Conservation (phyloP, 768 basidiomycete species). For the Holtermanniella nyarrowii region DNA sequence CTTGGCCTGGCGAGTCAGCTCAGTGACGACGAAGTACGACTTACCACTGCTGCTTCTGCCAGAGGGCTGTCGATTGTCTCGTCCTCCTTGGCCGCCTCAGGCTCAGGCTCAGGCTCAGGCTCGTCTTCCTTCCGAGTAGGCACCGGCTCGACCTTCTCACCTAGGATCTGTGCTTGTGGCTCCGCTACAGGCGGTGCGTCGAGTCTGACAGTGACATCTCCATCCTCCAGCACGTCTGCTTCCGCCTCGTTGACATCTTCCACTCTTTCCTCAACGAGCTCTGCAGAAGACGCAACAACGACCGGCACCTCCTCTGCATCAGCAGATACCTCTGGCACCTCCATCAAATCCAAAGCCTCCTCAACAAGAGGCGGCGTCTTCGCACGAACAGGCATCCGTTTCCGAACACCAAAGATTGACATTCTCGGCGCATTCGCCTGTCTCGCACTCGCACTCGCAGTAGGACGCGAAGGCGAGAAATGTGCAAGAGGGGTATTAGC, state of each 20-base stretch:
- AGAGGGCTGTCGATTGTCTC: background rate
- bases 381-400: background rate
- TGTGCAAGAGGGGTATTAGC: background rate
- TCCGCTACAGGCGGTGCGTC: background rate
- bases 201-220: background rate
- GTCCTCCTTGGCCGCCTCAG: background rate
- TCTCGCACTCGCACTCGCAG: background rate
- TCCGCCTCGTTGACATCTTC: background rate
- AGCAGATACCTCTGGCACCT: too few species aligned
- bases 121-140: background rate
- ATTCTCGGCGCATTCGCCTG: background rate
- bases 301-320: too few species aligned
- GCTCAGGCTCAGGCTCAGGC: background rate
- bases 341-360: too few species aligned
- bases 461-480: background rate
- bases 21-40: background rate
- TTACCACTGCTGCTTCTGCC: background rate
- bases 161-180: background rate
- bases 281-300: too few species aligned
- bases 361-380: background rate
- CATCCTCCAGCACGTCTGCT: background rate
- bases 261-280: background rate
- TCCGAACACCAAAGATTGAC: background rate
- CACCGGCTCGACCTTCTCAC: too few species aligned
- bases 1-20: constrained; percentile 9